Base-by-base conservation (phyloP, 139 green algal genomes). In the Chlorella sp. region DNA sequence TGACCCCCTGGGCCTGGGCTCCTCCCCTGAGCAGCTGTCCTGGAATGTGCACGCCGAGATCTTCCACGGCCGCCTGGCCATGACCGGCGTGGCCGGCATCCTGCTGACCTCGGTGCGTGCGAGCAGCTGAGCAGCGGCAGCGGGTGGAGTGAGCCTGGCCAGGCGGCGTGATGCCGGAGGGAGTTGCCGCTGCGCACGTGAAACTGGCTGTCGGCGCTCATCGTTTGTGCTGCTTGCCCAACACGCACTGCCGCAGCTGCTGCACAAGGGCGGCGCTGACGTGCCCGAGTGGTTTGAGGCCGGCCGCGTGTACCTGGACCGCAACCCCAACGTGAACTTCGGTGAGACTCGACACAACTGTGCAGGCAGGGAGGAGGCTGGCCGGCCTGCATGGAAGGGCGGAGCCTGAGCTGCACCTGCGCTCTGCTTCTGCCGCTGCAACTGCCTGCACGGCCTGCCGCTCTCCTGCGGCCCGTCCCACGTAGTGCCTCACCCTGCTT, bases 1-100 rank as follows among this genome's bases (percentile, higher is more conserved):
- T 87, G 97, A 99, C 90, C 97, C 97, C 41, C 89, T 99, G 30
- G 89, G 89, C 32, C 91, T 99, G 32, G 94, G 87, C 62, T 40
- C 75, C 70, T 90, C 89, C 32, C 80, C 90, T 32, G 90, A 93
- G 76, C 70, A 91, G 46, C 86, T 92, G 76, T 83, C 78, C 60
- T 94, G 92, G 91, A 93, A 87, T n/a, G 67, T 80, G 74, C 81
- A 94, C 44, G 85, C 92, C 26, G 92, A 94, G 81, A 58, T 94
- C 28, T 81, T 91, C 60, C 87, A 92, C 76, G 87, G 78, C 48
- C 84, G 91, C 48, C 84, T 73, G 38, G 90, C 90, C 73, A 94
- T 94, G 90, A 32, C 79, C 51, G 34, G 89, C 41, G 86, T 86
- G 14, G 87, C 74, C 16, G 86, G 75, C 54, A 78, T 88, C 62